Conservation (phyloP, 352 stramenopile species). For the Paralagenidium karlingii region DNA sequence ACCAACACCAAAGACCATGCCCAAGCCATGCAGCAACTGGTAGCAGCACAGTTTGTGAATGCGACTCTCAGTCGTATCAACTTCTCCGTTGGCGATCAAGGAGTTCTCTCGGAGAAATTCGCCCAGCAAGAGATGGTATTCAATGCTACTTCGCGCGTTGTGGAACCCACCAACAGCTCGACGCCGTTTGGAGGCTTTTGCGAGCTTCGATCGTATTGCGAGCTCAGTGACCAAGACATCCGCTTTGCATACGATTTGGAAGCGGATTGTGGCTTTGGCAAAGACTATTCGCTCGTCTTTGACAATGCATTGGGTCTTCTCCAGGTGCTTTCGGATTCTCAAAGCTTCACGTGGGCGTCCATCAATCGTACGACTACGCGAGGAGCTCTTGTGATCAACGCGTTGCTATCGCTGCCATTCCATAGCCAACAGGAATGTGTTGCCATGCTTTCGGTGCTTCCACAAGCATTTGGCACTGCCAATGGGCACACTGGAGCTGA, state of each 20-base stretch:
- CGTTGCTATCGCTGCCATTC: conserved; percentile 37
- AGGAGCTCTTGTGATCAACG: conserved; percentile 26
- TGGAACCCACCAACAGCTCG: conserved; percentile 4
- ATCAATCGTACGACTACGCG: conserved; percentile 8
- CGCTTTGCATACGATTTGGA: conserved; percentile 17
- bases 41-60: conserved; percentile 32
- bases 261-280: conserved; percentile 1
- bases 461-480: no score
- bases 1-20: no score
- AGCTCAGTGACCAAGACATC: conserved; percentile 9
- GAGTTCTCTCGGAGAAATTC: conserved; percentile 25
- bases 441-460: no score
- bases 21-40: no score
- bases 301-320: neutral
- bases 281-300: neutral
- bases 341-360: conserved; percentile 4
- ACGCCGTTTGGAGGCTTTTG: conserved; percentile 18
- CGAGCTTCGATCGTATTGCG: conserved; percentile 34
- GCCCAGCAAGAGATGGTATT: conserved; percentile 13
- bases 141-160: neutral
- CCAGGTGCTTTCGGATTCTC: no score
- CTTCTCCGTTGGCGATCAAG: conserved; percentile 18
- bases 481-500: no score
- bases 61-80: conserved; percentile 13
- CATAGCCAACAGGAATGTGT: no score